phyloP scores from a whole-genome alignment of 2,329 filamentous ascomycete species.

The Pseudogymnoascus pannorum region DNA sequence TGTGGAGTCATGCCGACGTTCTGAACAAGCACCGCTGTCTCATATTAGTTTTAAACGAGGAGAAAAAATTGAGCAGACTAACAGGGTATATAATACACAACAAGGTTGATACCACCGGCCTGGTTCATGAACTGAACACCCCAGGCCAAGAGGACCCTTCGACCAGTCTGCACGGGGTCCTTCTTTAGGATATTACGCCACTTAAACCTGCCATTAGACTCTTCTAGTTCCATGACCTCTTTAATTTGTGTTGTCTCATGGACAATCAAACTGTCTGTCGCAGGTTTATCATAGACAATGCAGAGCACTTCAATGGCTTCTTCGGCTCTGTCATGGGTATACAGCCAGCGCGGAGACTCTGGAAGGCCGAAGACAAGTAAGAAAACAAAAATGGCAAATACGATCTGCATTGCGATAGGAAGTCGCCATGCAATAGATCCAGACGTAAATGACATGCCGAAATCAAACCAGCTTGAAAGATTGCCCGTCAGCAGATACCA shows the following conservation, averaged over 20 bases:
- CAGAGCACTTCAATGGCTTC: constrained; percentile 28
- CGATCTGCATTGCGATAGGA: constrained; percentile 29
- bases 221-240: constrained; percentile 35
- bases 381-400: constrained; percentile 27
- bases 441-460: constrained; percentile 26
- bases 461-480: constrained; percentile 25
- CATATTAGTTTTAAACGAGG: too few species aligned
- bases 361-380: constrained; percentile 25
- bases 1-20: constrained; percentile 29
- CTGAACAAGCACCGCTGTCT: constrained; percentile 25
- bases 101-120: constrained; percentile 40
- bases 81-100: constrained; percentile 26
- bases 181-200: constrained; percentile 36
- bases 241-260: constrained; percentile 34
- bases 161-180: constrained; percentile 36
- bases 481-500: background rate
- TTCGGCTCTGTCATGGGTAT: constrained; percentile 22
- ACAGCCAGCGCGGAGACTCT: constrained; percentile 27
- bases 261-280: constrained; percentile 28
- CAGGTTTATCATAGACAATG: constrained; percentile 35
- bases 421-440: constrained; percentile 28
- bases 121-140: constrained; percentile 45
- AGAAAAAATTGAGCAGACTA: background rate
- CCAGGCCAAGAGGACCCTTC: constrained; percentile 40
- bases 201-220: constrained; percentile 29